Conservation (phyloP, 2,329 filamentous ascomycete species). For the Phialophora verrucosa region DNA sequence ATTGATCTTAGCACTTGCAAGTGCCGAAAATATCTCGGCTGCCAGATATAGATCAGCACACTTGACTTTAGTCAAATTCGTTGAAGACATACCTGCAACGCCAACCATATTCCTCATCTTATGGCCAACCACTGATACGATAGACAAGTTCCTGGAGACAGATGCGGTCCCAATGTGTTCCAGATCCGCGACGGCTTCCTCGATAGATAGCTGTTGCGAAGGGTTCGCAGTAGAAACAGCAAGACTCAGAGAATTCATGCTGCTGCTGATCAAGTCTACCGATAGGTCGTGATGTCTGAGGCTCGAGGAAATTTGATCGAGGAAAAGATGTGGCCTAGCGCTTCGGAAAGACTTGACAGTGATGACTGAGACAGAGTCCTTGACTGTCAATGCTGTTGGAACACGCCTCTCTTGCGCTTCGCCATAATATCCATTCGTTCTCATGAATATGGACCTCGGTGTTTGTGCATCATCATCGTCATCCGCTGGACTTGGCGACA, state of each 20-base stretch:
- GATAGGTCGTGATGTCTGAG: slow-evolving; percentile 84
- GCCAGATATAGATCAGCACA: too few relatives aligned
- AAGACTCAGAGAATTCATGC: slow-evolving; percentile 92
- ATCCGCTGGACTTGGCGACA: too few relatives aligned
- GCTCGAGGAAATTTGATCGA: slow-evolving; percentile 91
- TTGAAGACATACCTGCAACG: slow-evolving; percentile 60
- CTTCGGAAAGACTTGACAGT: slow-evolving; percentile 98
- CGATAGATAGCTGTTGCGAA: slow-evolving; percentile 52
- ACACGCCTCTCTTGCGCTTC: slow-evolving; percentile 61
- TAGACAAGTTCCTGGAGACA: slow-evolving; percentile 88
- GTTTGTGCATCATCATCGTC: too few relatives aligned
- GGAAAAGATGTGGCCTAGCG: slow-evolving; percentile 92
- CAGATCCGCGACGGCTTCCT: slow-evolving; percentile 71
- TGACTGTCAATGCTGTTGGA: slow-evolving; percentile 91
- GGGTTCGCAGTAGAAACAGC: slow-evolving; percentile 67
- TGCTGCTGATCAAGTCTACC: slow-evolving; percentile 94
- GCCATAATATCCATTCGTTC: slow-evolving; percentile 56
- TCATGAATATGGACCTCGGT: slow-evolving; percentile 51
- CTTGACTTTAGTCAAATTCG: too few relatives aligned
- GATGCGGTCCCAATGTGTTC: slow-evolving; percentile 85
- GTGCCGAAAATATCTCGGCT: slow-evolving; percentile 89
- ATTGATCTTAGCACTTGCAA: slow-evolving; percentile 92
- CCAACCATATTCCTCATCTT: slow-evolving; percentile 98
- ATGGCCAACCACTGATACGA: slow-evolving; percentile 88
- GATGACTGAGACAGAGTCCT: slow-evolving; percentile 92